phyloP scores from a whole-genome alignment of 73 alveolate species.

The Tetrahymena thermophila region DNA sequence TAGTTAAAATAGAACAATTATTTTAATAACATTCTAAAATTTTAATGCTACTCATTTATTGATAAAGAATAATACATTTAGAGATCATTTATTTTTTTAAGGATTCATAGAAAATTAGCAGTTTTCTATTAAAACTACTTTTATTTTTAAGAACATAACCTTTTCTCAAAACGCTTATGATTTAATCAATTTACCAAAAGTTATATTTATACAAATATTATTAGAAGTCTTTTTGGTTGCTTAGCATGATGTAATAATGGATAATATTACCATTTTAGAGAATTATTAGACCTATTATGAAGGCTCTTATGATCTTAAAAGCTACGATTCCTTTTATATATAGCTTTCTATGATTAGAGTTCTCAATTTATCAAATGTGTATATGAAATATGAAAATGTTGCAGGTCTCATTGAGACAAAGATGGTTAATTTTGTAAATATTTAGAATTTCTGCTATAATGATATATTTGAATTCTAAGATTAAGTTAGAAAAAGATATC shows the following conservation, averaged over 20 bases:
- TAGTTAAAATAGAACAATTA: neutral
- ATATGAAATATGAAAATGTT: neutral
- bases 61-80: neutral
- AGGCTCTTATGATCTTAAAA: neutral
- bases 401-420: neutral
- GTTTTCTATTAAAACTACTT: neutral
- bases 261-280: neutral
- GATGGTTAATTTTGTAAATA: neutral
- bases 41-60: neutral
- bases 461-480: neutral
- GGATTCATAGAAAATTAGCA: neutral
- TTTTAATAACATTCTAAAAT: neutral
- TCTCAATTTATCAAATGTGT: neutral
- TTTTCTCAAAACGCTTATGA: neutral
- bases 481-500: too few species aligned
- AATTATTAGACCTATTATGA: neutral
- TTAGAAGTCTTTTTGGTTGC: neutral
- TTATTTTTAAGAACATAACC: neutral
- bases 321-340: neutral
- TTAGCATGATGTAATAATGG: neutral
- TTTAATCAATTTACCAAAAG: neutral
- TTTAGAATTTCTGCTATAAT: neutral
- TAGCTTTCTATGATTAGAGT: neutral
- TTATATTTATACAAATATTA: too few species aligned
- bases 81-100: neutral